Conservation (phyloP, 768 basidiomycete species). For the Psilocybe cyanescens region DNA sequence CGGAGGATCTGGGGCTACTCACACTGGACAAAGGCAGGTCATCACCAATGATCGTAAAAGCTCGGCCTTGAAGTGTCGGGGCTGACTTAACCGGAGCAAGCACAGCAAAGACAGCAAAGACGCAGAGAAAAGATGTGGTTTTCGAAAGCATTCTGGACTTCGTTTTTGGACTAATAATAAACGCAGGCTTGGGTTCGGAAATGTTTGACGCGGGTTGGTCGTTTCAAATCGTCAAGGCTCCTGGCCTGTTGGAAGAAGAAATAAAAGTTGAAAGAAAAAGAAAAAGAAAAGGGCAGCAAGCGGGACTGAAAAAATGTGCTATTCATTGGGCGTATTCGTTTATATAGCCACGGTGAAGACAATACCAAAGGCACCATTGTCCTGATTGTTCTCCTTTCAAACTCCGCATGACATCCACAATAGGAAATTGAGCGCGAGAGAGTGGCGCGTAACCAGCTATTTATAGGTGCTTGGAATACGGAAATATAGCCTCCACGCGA, state of each 20-base stretch:
- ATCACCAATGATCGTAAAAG: not conserved
- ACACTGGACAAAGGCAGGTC: not conserved
- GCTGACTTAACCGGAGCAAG: slow-evolving; percentile 37
- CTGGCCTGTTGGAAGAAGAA: slow-evolving; percentile 25
- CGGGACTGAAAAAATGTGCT: not conserved
- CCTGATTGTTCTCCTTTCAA: slow-evolving; percentile 12
- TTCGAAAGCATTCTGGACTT: slow-evolving; percentile 22
- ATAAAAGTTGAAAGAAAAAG: slow-evolving; percentile 13
- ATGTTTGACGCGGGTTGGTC: slow-evolving; percentile 6
- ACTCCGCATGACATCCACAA: slow-evolving; percentile 11
- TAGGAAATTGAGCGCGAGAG: not conserved
- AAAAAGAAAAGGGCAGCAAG: slow-evolving; percentile 8
- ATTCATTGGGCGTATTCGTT: slow-evolving; percentile 1
- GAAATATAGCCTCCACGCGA: too few species aligned
- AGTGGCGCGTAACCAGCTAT: not conserved
- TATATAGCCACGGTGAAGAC: slow-evolving; percentile 10
- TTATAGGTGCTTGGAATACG: not conserved
- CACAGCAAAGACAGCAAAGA: slow-evolving; percentile 25
- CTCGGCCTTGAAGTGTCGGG: slow-evolving; percentile 25
- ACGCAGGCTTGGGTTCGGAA: too few species aligned
- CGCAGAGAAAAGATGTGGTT: slow-evolving; percentile 14
- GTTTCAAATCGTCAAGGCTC: slow-evolving; percentile 26
- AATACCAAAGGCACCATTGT: slow-evolving; percentile 4
- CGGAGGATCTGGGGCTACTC: not conserved
- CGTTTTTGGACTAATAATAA: slow-evolving; percentile 16